phyloP scores from a whole-genome alignment of 805 yeast species.

The Candida verbasci region DNA sequence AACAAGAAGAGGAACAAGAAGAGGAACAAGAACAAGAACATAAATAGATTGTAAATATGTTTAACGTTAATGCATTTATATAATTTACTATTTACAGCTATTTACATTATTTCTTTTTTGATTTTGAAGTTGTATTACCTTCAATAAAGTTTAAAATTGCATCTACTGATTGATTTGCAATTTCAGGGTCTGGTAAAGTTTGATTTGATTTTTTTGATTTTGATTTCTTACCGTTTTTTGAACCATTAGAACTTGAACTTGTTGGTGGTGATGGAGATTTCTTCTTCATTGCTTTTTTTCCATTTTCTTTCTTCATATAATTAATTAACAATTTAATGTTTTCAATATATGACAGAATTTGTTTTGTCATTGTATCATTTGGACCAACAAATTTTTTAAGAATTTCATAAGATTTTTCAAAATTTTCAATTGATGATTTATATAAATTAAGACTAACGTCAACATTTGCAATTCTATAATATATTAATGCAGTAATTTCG shows the following conservation, averaged over 20 bases:
- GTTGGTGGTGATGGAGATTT: constrained; percentile 9
- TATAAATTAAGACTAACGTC: constrained; percentile 50
- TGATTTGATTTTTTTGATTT: constrained; percentile 14
- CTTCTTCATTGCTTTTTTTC: constrained; percentile 16
- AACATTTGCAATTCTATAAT: constrained; percentile 53
- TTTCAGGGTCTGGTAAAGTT: constrained; percentile 42
- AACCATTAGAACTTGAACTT: constrained; percentile 11
- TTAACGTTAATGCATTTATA: background rate
- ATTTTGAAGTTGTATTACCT: constrained; percentile 34
- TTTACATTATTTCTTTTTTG: constrained; percentile 6
- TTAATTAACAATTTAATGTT: constrained; percentile 50
- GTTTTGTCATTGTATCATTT: constrained; percentile 62
- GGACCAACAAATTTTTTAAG: constrained; percentile 62
- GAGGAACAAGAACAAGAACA: constrained; percentile 15
- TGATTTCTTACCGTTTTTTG: constrained; percentile 16
- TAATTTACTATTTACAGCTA: background rate
- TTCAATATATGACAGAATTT: constrained; percentile 60
- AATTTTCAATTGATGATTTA: constrained; percentile 52
- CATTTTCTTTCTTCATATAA: constrained; percentile 36
- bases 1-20: no score
- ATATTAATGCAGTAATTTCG: constrained; percentile 59
- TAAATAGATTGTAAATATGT: constrained; percentile 3
- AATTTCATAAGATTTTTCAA: constrained; percentile 51
- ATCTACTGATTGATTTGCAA: constrained; percentile 64
- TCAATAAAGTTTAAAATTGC: constrained; percentile 70